Evolutionary conservation across 192 early-diverging fungal species (phyloP).

Genomic region (Chytriomyces sp.): DNA sequence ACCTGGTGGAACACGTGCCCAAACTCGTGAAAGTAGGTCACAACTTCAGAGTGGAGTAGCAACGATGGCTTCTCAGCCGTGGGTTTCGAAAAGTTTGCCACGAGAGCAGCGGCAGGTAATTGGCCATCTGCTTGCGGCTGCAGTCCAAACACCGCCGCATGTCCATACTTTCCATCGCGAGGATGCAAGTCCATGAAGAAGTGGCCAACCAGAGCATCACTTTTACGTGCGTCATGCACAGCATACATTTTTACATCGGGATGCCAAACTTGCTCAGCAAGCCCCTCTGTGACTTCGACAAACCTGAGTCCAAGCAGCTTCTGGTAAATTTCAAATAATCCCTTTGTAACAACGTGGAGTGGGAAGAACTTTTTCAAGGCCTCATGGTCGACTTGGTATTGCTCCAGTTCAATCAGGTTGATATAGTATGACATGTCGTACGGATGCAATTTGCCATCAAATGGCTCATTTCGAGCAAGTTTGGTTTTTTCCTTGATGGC

Average conservation of each 20-base stretch:
- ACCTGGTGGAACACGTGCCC: constrained; percentile 67
- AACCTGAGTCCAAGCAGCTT: constrained; percentile 73
- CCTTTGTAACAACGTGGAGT: constrained; percentile 66
- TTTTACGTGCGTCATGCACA: constrained; percentile 60
- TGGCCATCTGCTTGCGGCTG: constrained; percentile 63
- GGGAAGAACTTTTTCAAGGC: constrained; percentile 81
- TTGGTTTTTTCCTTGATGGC: constrained; percentile 66
- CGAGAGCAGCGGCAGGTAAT: constrained; percentile 22
- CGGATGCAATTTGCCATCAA: constrained; percentile 63
- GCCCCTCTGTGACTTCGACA: constrained; percentile 59
- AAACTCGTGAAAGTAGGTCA: constrained; percentile 87
- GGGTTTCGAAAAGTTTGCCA: constrained; percentile 51
- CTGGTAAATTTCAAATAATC: constrained; percentile 78
- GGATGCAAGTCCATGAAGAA: constrained; percentile 82
- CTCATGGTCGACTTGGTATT: constrained; percentile 78
- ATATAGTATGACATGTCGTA: constrained; percentile 81
- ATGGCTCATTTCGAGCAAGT: constrained; percentile 53
- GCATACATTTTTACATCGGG: constrained; percentile 79
- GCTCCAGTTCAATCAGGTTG: constrained; percentile 71
- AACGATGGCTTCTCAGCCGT: constrained; percentile 71
- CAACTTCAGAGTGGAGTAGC: constrained; percentile 80
- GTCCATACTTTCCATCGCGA: constrained; percentile 49
- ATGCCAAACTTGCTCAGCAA: constrained; percentile 68
- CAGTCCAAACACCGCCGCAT: constrained; percentile 83
- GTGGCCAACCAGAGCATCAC: constrained; percentile 64